Percentiles rank a stretch among this genome's conserved stretches.
Conservation (phyloP, 2,329 filamentous ascomycete genomes). For the Ascomycota sp. region DNA sequence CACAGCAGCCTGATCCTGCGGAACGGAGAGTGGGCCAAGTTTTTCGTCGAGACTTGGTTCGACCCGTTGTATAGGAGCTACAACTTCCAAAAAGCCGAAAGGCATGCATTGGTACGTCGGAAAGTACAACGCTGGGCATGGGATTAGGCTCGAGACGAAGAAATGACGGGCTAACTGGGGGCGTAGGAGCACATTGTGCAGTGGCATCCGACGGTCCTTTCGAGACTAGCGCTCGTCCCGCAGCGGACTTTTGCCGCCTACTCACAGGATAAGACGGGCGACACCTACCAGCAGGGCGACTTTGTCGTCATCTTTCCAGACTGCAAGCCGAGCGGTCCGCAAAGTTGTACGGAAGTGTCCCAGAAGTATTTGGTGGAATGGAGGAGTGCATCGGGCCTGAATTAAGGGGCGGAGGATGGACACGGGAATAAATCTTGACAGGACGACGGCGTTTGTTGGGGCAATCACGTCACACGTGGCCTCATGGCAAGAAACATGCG, state of each 20-base stretch:
- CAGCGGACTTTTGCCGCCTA: conserved; percentile 74
- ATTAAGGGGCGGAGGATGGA: not conserved
- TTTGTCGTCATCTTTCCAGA: conserved; percentile 61
- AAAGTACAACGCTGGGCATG: too few relatives aligned
- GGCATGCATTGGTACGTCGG: conserved; percentile 69
- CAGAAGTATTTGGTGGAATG: conserved; percentile 26
- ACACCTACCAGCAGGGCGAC: conserved; percentile 62
- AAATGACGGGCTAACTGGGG: conserved; percentile 10
- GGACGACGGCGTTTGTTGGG: not conserved
- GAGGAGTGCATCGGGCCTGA: conserved; percentile 18
- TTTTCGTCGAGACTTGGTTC: conserved; percentile 88
- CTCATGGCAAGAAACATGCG: too few relatives aligned
- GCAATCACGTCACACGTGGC: too few relatives aligned
- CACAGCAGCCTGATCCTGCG: conserved; percentile 60
- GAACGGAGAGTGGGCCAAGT: conserved; percentile 79
- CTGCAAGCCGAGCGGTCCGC: conserved; percentile 37
- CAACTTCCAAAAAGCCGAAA: conserved; percentile 90
- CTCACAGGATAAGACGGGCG: conserved; percentile 31
- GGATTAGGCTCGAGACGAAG: too few relatives aligned
- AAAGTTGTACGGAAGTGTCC: conserved; percentile 55
- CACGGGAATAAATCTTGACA: not conserved
- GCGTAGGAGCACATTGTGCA: conserved; percentile 66
- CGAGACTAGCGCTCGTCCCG: conserved; percentile 74
- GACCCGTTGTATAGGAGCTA: conserved; percentile 85
- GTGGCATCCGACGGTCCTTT: conserved; percentile 92